phyloP scores from a whole-genome alignment of 495 filamentous ascomycete genomes.

The Penicillium cosmopolitanum region DNA sequence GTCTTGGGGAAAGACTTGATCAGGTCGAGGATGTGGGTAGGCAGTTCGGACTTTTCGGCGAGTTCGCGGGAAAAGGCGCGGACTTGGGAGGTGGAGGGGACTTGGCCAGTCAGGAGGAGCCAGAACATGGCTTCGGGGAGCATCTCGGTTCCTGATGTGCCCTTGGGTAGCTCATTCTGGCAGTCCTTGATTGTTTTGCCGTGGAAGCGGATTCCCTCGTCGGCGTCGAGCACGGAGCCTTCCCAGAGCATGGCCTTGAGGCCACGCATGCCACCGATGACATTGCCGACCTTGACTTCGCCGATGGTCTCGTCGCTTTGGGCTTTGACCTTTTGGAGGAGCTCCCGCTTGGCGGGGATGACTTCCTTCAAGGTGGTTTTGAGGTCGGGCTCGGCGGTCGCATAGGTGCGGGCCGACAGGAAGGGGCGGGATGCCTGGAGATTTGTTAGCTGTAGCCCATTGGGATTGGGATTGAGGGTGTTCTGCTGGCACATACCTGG shows the following conservation, averaged over 20 bases:
- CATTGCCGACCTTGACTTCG: conserved; percentile 91
- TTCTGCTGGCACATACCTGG: conserved; percentile 31
- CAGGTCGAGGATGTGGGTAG: conserved; percentile 81
- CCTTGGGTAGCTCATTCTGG: conserved; percentile 91
- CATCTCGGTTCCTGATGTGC: conserved; percentile 95
- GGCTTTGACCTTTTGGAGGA: conserved; percentile 87
- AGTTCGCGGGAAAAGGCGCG: conserved; percentile 82
- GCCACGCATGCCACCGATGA: conserved; percentile 95
- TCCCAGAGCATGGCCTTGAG: conserved; percentile 99
- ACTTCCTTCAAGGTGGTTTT: conserved; percentile 79
- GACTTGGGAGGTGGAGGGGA: conserved; percentile 80
- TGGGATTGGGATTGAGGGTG: neutral
- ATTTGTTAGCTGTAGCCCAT: neutral
- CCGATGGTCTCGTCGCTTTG: conserved; percentile 82
- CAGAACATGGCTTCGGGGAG: conserved; percentile 99
- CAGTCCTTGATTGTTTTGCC: conserved; percentile 98
- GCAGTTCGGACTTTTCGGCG: conserved; percentile 84
- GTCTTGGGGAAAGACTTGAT: conserved; percentile 85
- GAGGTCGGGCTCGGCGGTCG: conserved; percentile 80
- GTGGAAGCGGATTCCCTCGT: conserved; percentile 98
- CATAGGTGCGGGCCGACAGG: conserved; percentile 40
- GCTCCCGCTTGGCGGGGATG: conserved; percentile 91
- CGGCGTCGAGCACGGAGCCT: conserved; percentile 92
- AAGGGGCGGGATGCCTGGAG: conserved; percentile 33
- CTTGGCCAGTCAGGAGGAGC: conserved; percentile 92